A percentile compares a stretch with the other conserved stretches of the same genome.
Conservation (phyloP, 805 yeast genomes). For the Cyberlindnera nakhonratchasimensis region DNA sequence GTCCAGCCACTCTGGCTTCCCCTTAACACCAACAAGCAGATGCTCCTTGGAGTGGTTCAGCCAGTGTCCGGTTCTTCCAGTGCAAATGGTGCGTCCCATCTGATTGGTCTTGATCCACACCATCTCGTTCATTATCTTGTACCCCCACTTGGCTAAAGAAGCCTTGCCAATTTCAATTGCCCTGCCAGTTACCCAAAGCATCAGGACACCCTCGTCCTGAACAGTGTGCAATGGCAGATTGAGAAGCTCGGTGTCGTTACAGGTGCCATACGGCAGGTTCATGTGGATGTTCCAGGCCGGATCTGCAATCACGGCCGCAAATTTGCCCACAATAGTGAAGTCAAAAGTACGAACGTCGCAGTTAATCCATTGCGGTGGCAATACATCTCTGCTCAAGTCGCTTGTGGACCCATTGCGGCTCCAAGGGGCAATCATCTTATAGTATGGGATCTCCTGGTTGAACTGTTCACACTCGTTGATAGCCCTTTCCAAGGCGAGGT, state of each 20-base stretch:
- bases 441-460: conserved; percentile 21
- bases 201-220: conserved; percentile 79
- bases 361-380: conserved; percentile 80
- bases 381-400: conserved; percentile 29
- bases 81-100: conserved; percentile 80
- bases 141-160: conserved; percentile 81
- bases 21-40: conserved; percentile 79
- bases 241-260: conserved; percentile 71
- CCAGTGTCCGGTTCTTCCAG: conserved; percentile 98
- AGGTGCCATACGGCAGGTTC: conserved; percentile 74
- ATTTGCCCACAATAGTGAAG: conserved; percentile 68
- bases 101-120: conserved; percentile 93
- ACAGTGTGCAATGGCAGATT: conserved; percentile 61
- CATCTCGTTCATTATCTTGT: conserved; percentile 69
- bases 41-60: conserved; percentile 93
- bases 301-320: conserved; percentile 83
- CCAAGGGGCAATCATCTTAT: conserved; percentile 30
- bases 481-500: conserved; percentile 25
- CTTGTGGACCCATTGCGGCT: conserved; percentile 35
- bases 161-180: conserved; percentile 85
- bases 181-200: conserved; percentile 94
- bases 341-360: conserved; percentile 80
- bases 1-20: conserved; percentile 70
- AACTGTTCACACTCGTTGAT: conserved; percentile 22
- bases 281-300: conserved; percentile 95